phyloP scores from a whole-genome alignment of 1,284 basidiomycete genomes.

The Sporisorium scitamineum region DNA sequence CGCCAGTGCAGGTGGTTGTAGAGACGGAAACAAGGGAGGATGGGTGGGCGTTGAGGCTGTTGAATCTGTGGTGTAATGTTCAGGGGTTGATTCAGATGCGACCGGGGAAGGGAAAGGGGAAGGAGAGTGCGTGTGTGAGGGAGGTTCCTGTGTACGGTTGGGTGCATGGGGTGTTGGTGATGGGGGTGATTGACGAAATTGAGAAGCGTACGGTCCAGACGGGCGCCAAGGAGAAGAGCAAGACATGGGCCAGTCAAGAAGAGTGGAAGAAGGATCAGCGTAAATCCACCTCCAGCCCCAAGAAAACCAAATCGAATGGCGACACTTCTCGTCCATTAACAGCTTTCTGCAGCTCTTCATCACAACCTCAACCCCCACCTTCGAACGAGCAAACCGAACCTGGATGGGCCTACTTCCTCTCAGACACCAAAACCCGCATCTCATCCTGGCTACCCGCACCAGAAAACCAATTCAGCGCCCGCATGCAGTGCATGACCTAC shows the following conservation, averaged over 20 bases:
- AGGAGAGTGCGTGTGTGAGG: conserved; percentile 29
- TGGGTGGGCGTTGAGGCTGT: conserved; percentile 78
- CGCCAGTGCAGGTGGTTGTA: conserved; percentile 73
- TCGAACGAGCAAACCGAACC: not conserved
- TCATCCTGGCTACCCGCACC: conserved; percentile 40
- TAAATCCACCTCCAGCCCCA: conserved; percentile 16
- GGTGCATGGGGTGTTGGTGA: conserved; percentile 55
- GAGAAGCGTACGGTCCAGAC: conserved; percentile 9
- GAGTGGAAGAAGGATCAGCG: conserved; percentile 53
- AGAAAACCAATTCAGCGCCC: conserved; percentile 52
- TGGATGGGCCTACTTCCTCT: conserved; percentile 44
- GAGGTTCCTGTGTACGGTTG: conserved; percentile 64
- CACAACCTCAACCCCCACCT: not conserved
- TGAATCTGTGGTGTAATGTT: conserved; percentile 55
- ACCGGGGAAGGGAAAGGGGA: conserved; percentile 9
- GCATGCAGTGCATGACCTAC: conserved; percentile 66
- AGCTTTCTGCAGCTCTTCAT: conserved; percentile 24
- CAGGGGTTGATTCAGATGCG: conserved; percentile 11
- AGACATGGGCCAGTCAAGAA: conserved; percentile 53
- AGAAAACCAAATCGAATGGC: conserved; percentile 16
- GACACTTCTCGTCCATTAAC: conserved; percentile 2
- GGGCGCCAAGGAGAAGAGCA: not conserved
- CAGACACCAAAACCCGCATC: conserved; percentile 64
- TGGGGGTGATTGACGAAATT: conserved; percentile 65
- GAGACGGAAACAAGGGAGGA: conserved; percentile 75